Percentiles rank a stretch among this genome's conserved stretches.
phyloP scores from a whole-genome alignment of 805 yeast species.

The Yarrowia deformans region DNA sequence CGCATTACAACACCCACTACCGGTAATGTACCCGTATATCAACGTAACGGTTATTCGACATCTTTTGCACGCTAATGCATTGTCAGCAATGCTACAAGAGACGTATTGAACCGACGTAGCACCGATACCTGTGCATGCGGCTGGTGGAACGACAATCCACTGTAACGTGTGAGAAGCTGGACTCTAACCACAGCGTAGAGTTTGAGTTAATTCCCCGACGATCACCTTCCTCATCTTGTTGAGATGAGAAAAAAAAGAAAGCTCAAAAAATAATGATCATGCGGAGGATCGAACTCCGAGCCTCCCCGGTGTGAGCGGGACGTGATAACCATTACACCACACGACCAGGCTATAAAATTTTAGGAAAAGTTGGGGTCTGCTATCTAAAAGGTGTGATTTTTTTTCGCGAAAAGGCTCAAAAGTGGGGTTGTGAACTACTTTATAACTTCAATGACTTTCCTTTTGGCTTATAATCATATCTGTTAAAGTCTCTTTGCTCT shows the following conservation, averaged over 20 bases:
- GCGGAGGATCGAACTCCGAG: constrained; percentile 34
- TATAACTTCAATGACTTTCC: no score
- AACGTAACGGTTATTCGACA: not conserved
- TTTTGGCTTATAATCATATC: no score
- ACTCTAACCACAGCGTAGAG: not conserved
- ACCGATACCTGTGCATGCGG: constrained; percentile 2
- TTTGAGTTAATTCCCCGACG: not conserved
- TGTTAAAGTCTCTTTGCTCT: no score
- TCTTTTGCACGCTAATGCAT: not conserved
- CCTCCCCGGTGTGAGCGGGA: constrained; percentile 39
- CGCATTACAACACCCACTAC: not conserved
- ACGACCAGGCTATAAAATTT: not conserved
- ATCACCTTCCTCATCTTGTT: not conserved
- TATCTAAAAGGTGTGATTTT: not conserved
- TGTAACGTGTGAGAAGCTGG: not conserved
- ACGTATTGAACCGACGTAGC: not conserved
- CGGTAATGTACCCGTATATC: not conserved
- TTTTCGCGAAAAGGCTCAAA: not conserved
- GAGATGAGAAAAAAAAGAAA: not conserved
- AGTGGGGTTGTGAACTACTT: no score
- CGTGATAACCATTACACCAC: constrained; percentile 38
- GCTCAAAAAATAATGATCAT: constrained; percentile 10
- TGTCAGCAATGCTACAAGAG: not conserved
- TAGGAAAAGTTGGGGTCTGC: not conserved
- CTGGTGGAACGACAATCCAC: not conserved